These are phyloP conservation scores for Colletotrichum phormii DNA, from an alignment of 2,329 filamentous ascomycete genomes.

Conservation along the genomic window DNA sequence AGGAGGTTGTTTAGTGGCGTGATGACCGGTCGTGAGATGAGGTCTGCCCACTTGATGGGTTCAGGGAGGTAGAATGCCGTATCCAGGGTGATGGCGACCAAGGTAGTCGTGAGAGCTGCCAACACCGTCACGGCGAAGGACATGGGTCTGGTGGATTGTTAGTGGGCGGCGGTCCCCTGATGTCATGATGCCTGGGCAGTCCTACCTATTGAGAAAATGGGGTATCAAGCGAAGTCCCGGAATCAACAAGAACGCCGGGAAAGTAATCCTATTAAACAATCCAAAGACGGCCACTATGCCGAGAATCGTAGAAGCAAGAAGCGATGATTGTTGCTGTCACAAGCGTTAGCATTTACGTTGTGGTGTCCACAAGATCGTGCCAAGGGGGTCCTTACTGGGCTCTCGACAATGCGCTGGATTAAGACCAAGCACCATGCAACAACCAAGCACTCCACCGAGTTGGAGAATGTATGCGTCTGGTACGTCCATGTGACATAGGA, in stretches of 20 bases:
- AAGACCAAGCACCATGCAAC: conserved; percentile 95
- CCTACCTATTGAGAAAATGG: conserved; percentile 84
- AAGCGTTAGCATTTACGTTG: conserved; percentile 4
- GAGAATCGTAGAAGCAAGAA: conserved; percentile 80
- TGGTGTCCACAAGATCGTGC: not conserved
- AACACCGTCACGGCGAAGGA: conserved; percentile 72
- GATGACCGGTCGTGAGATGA: conserved; percentile 75
- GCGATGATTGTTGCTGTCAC: conserved; percentile 76
- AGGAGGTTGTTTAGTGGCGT: conserved; percentile 82
- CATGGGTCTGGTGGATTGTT: conserved; percentile 58
- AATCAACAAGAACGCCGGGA: conserved; percentile 90
- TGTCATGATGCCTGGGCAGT: conserved; percentile 31
- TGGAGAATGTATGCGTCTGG: conserved; percentile 98
- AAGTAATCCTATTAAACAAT: conserved; percentile 96
- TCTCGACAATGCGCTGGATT: conserved; percentile 85
- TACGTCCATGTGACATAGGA: conserved; percentile 99
- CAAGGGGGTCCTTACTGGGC: conserved; percentile 71
- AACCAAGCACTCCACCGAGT: conserved; percentile 92
- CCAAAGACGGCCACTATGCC: conserved; percentile 87
- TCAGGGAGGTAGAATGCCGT: conserved; percentile 82
- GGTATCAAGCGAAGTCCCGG: conserved; percentile 86
- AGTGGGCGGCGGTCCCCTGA: not conserved
- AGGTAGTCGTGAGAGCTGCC: conserved; percentile 75
- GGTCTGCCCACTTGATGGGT: conserved; percentile 72
- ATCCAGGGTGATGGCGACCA: conserved; percentile 83